Base-by-base conservation (phyloP, 495 filamentous ascomycete genomes). In the Evansstolkia leycettana region DNA sequence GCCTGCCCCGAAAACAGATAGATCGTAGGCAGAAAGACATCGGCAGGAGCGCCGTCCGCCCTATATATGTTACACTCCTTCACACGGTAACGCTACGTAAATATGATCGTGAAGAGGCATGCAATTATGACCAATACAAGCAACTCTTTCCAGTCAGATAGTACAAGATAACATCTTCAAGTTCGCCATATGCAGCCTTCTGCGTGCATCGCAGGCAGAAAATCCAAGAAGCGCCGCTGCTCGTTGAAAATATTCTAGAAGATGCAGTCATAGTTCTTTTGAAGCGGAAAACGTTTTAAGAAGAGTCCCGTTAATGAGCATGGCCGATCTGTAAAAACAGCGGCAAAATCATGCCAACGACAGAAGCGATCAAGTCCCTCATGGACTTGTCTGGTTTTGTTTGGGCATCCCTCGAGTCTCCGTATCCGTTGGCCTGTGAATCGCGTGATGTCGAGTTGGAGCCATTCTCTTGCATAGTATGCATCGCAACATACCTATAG, bases 401-500 rank as follows among this genome's bases (percentile, higher is more conserved):
- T 26, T 45, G 39, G 15, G 48, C 44, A 12, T 71, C 68, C 6
- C 67, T 48, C 1, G 55, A 47, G 35, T 87, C 80, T 9, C 69
- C 52, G 48, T 80, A 87, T 16, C 83, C 83, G 50, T 84, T 87
- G 17, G 54, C 50, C 38, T 67, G 65, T 6, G 52, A 27, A 30
- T 74, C 70, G 9, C 76, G 71, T 37, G 50, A 72, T 44, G 37
- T 50, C 26, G 32, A 64, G 43, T 34, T 60, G 38, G 42, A 57
- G 38, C 75, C 73, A 29, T 80, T 77, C 47, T 93, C 86, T 51
- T 89, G 84, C 86, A 96, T 94, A 2, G 87, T 85, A 51, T 98
- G 90, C 89, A 95, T 93, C 2, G 90, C 92, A 17, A 98, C 90
- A 50, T 98, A 96, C 51, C 87, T 94, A 36, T n/a, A 8, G 14